Conservation (phyloP, 306 rosid genomes). For the Geum urbanum region DNA sequence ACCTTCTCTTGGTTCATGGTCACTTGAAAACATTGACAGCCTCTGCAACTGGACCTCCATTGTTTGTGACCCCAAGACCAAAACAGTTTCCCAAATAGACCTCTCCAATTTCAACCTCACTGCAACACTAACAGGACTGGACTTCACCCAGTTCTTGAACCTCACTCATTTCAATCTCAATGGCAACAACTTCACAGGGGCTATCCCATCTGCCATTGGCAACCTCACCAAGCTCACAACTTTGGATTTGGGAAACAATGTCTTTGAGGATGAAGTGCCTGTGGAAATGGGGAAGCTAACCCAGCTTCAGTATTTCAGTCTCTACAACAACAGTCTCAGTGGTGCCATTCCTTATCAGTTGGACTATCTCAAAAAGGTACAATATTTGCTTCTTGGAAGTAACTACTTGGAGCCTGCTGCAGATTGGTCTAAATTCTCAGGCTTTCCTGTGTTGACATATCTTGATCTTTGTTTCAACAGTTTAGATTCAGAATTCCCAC, state of each 20-base stretch:
- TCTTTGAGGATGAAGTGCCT: slow-evolving; percentile 37
- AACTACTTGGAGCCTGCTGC: slow-evolving; percentile 41
- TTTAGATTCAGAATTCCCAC: slow-evolving; percentile 43
- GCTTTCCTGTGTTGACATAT: slow-evolving; percentile 40
- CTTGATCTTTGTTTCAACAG: slow-evolving; percentile 38
- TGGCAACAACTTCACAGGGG: slow-evolving; percentile 41
- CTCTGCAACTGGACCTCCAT: slow-evolving; percentile 61
- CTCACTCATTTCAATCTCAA: slow-evolving; percentile 54
- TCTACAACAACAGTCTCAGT: slow-evolving; percentile 40
- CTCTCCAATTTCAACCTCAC: slow-evolving; percentile 35
- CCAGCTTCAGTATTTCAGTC: slow-evolving; percentile 47
- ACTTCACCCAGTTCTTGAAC: slow-evolving; percentile 44
- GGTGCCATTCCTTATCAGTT: slow-evolving; percentile 50
- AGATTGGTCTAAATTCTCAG: slow-evolving; percentile 59
- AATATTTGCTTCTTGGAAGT: slow-evolving; percentile 48
- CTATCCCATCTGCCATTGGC: slow-evolving; percentile 57
- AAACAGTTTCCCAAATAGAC: slow-evolving; percentile 39
- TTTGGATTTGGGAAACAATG: slow-evolving; percentile 52
- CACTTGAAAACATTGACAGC: slow-evolving; percentile 35
- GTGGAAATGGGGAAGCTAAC: slow-evolving; percentile 36
- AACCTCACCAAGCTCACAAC: slow-evolving; percentile 49
- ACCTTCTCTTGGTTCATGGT: slow-evolving; percentile 50
- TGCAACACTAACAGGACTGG: slow-evolving; percentile 43
- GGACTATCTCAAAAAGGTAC: slow-evolving; percentile 53
- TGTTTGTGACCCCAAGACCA: slow-evolving; percentile 33